Percentiles rank a stretch among this genome's conserved stretches.
These are phyloP conservation scores for Mortierella sp. DNA, from an alignment of 371 early-diverging fungal genomes.

Conservation along the genomic window DNA sequence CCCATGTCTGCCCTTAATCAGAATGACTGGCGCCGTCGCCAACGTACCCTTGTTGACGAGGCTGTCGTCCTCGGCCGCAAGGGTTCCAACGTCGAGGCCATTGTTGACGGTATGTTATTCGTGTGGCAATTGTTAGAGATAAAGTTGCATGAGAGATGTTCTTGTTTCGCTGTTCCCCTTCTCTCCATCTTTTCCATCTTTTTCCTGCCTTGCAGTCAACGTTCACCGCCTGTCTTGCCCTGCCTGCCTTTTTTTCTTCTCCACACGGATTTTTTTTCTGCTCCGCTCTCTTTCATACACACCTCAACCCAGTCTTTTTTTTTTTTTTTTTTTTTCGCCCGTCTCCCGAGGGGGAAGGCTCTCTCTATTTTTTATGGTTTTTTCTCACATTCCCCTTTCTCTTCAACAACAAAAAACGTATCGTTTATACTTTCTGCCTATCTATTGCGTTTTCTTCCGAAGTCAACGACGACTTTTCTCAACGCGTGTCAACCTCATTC, in stretches of 20 bases:
- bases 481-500: conserved; percentile 19
- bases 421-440: conserved; percentile 11
- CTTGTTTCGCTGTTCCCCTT: neutral
- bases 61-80: conserved; percentile 58
- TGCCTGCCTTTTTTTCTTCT: conserved; percentile 15
- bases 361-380: conserved; percentile 4
- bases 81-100: conserved; percentile 58
- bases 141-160: neutral
- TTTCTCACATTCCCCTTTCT: conserved; percentile 12
- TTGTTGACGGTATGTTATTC: conserved; percentile 53
- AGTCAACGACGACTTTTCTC: neutral
- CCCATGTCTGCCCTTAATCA: conserved; percentile 43
- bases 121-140: neutral
- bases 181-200: neutral
- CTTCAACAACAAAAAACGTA: neutral
- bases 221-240: neutral
- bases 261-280: conserved; percentile 23
- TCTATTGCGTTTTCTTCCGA: conserved; percentile 22
- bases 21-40: conserved; percentile 55
- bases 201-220: neutral
- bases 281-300: conserved; percentile 1
- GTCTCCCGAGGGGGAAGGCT: neutral
- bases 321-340: neutral
- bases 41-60: conserved; percentile 54
- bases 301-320: conserved; percentile 7